Evolutionary conservation across 2,329 filamentous ascomycete genomes (phyloP), one percentile per base, ranked within the genome.

Genomic region (Dactylellina cionopaga): DNA sequence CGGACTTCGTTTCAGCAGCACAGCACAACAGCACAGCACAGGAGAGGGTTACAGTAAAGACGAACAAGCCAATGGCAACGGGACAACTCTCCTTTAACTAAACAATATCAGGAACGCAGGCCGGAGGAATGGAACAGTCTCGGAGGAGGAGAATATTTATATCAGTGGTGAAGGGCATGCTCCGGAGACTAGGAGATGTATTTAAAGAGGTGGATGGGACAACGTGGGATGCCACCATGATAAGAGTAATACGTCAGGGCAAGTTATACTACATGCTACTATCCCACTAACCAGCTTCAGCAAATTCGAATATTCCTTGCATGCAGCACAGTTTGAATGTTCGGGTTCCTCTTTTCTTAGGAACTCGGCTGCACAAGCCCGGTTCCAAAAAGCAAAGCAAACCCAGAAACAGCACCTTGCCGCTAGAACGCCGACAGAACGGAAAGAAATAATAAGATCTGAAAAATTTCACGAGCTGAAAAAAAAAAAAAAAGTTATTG

Each of bases 381-480:
- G 58, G 44, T 31, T n/a, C 29, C 27, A 19, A 41, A 46, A 52
- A 44, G 46, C 24, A 17, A 39, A 24, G 6, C 27, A 29, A n/a
- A n/a, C n/a, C n/a, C n/a, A n/a, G n/a, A n/a, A n/a, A 10, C 19
- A 51, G 33, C 35, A 29, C 33, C 39, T 35, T 27, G 55, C 55
- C n/a, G 46, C 63, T 52, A 52, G 46, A 46, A 62, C 47, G 47
- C 59, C 47, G 59, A 64, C 37, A 19, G 35, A 51, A 43, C 5
- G 25, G 29, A 56, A 41, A 55, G 39, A 55, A 41, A 55, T 37
- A 55, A 55, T 7, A 43, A 17, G 39, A 33, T 6, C 13, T 39
- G n/a, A n/a, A 49, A 29, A n/a, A 56, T 51, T 56, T 65, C 60
- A 65, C 60, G 56, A 65, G 60, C 60, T 55, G 39, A 49, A 47